phyloP scores from a whole-genome alignment of 2,329 filamentous ascomycete species.

The Elsinoe arachidis region DNA sequence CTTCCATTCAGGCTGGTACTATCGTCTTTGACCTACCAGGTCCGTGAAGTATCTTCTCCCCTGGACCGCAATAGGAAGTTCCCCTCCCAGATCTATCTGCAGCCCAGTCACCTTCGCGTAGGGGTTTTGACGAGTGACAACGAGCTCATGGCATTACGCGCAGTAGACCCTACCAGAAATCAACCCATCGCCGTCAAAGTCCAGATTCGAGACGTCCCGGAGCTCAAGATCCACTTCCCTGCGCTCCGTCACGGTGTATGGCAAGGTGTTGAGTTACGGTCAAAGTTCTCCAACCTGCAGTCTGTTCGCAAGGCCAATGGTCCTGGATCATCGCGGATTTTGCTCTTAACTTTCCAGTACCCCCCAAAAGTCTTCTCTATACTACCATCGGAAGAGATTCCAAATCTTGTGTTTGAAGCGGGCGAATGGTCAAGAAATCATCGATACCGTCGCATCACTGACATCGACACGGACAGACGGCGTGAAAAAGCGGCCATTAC shows the following conservation, averaged over 20 bases:
- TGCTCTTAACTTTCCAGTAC: slow-evolving; percentile 29
- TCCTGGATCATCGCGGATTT: background rate
- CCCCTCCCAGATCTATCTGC: slow-evolving; percentile 18
- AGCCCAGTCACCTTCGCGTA: slow-evolving; percentile 44
- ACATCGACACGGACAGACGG: slow-evolving; percentile 42
- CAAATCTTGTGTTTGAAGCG: slow-evolving; percentile 31
- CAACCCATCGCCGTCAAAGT: slow-evolving; percentile 12
- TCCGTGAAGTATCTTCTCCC: background rate
- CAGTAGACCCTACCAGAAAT: slow-evolving; percentile 20
- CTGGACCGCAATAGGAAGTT: slow-evolving; percentile 6
- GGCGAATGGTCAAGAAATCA: slow-evolving; percentile 47
- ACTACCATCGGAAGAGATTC: slow-evolving; percentile 29
- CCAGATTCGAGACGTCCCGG: slow-evolving; percentile 11
- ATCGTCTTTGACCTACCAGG: background rate
- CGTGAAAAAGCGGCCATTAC: slow-evolving; percentile 12
- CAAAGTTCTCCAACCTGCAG: slow-evolving; percentile 1
- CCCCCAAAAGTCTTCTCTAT: slow-evolving; percentile 35
- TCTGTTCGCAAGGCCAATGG: background rate
- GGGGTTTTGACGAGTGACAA: slow-evolving; percentile 49
- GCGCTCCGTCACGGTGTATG: background rate
- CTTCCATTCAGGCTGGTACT: background rate
- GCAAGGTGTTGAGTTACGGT: background rate
- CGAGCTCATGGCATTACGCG: slow-evolving; percentile 53
- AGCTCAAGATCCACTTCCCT: slow-evolving; percentile 15
- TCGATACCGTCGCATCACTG: slow-evolving; percentile 56